These are phyloP conservation scores for Chernovozyma aurita DNA, from an alignment of 1,139 yeast species.

Conservation along the genomic window DNA sequence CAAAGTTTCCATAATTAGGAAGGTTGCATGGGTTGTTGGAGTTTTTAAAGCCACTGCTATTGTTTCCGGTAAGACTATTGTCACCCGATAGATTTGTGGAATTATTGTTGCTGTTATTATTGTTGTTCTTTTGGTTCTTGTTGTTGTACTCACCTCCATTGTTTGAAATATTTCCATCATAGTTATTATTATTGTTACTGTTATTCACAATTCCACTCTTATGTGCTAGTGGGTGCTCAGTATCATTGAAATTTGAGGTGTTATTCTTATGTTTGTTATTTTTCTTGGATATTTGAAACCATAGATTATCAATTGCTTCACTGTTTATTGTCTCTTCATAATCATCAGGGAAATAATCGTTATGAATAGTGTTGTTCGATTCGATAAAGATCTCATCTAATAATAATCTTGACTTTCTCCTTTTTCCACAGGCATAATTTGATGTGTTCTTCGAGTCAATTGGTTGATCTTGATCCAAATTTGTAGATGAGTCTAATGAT, in stretches of 20 bases:
- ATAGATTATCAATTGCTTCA: slow-evolving; percentile 33
- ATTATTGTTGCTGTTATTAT: no score
- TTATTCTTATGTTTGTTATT: slow-evolving; percentile 14
- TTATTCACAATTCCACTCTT: not conserved
- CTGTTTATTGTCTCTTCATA: slow-evolving; percentile 14
- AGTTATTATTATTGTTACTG: not conserved
- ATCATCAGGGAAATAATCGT: not conserved
- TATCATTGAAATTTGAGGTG: not conserved
- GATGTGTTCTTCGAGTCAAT: not conserved
- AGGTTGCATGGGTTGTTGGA: no score
- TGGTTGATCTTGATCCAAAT: not conserved
- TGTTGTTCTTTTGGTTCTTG: no score
- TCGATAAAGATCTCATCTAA: not conserved
- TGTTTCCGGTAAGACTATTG: not conserved
- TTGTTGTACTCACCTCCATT: no score
- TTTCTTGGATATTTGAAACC: slow-evolving; percentile 31
- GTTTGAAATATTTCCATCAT: not conserved
- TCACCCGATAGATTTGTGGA: not conserved
- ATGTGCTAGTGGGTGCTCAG: no score
- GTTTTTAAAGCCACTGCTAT: not conserved
- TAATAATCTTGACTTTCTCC: not conserved
- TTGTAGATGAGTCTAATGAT: not conserved
- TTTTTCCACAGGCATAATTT: not conserved
- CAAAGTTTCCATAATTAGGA: not conserved
- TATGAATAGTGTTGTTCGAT: not conserved